Conservation (phyloP, 306 rosid species). For the Hippophae rhamnoides region DNA sequence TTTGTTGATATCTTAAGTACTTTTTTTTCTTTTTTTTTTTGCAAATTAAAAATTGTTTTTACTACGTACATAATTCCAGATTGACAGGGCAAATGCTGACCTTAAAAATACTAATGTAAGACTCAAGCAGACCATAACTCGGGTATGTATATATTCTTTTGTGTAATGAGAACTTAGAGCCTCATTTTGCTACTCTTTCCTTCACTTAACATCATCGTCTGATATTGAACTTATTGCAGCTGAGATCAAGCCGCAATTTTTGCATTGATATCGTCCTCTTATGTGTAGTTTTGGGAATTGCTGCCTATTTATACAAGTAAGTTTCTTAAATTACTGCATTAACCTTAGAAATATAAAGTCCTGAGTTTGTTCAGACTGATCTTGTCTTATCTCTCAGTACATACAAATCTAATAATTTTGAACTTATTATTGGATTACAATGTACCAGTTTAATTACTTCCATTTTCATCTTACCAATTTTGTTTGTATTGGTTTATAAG, state of each 20-base stretch:
- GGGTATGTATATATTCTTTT: conserved; percentile 13
- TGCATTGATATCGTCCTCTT: conserved; percentile 33
- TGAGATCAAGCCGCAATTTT: conserved; percentile 35
- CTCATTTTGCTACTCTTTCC: not conserved
- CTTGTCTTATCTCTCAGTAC: too few species aligned
- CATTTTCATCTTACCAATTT: too few species aligned
- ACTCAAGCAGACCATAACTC: conserved; percentile 28
- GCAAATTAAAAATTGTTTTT: too few species aligned
- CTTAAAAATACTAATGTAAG: conserved; percentile 28
- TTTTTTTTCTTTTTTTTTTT: not conserved
- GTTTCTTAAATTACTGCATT: conserved; percentile 11
- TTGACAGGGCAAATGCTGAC: conserved; percentile 32
- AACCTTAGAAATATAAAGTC: not conserved
- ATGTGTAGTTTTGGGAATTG: conserved; percentile 24
- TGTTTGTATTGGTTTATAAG: too few species aligned
- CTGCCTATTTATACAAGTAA: conserved; percentile 39
- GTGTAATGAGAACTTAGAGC: not conserved
- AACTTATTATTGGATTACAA: too few species aligned
- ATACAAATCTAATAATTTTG: too few species aligned
- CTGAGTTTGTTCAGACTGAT: too few species aligned
- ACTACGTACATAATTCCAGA: conserved; percentile 12
- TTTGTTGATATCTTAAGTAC: not conserved
- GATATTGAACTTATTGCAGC: conserved; percentile 15
- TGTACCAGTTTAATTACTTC: too few species aligned
- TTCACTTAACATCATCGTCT: not conserved